phyloP scores from a whole-genome alignment of 192 early-diverging fungal genomes.

The Coemansia sp. region DNA sequence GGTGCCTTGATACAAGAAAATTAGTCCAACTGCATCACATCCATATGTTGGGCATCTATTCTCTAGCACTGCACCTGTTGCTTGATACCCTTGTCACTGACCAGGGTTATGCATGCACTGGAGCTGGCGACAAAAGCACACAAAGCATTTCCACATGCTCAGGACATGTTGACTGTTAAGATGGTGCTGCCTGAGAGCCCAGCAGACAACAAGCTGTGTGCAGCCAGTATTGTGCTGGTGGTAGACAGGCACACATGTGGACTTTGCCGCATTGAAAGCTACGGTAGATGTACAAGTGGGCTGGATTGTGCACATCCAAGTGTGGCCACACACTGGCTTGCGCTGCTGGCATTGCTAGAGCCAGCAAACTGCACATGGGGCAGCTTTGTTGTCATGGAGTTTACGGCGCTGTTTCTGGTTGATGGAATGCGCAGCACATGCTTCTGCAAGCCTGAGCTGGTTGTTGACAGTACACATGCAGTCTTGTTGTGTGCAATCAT shows the following conservation, averaged over 20 bases:
- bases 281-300: conserved; percentile 63
- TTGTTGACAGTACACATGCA: conserved; percentile 74
- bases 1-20: too few relatives aligned
- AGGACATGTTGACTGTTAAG: conserved; percentile 69
- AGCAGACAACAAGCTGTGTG: conserved; percentile 61
- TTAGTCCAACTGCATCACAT: too few relatives aligned
- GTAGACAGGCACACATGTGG: conserved; percentile 62
- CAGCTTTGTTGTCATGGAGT: conserved; percentile 78
- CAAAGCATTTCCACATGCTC: conserved; percentile 63
- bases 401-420: conserved; percentile 76
- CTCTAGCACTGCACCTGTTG: too few relatives aligned
- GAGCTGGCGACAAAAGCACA: conserved; percentile 65
- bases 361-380: conserved; percentile 73
- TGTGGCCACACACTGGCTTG: conserved; percentile 81
- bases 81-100: conserved; percentile 74
- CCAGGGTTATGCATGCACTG: conserved; percentile 65
- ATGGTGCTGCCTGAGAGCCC: conserved; percentile 67
- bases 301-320: conserved; percentile 50
- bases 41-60: too few relatives aligned
- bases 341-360: conserved; percentile 67
- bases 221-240: conserved; percentile 70
- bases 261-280: conserved; percentile 65
- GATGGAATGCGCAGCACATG: conserved; percentile 73
- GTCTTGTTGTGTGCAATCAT: conserved; percentile 80
- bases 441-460: conserved; percentile 60